Conservation (phyloP, 2,329 filamentous ascomycete species). For the Sphaerulina vaccinii region DNA sequence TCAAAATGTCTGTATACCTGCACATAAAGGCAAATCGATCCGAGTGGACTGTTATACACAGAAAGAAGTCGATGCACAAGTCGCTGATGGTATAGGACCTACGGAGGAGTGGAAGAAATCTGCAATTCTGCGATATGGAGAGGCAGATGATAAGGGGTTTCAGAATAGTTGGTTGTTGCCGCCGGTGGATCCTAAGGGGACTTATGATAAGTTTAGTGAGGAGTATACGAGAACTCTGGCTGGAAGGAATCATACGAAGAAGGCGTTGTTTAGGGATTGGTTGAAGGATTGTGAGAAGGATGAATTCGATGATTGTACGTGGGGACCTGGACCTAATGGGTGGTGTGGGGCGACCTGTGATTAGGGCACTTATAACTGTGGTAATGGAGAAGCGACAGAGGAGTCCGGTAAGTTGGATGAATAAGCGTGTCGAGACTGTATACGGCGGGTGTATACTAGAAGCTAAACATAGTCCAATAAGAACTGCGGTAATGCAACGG, state of each 20-base stretch:
- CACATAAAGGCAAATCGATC: neutral
- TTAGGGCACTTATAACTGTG: no score
- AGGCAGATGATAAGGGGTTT: neutral
- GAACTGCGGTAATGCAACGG: no score
- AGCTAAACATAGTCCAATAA: no score
- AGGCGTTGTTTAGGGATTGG: neutral
- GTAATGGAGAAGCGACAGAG: no score
- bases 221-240: conserved; percentile 6
- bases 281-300: neutral
- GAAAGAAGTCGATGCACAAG: neutral
- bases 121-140: conserved; percentile 1
- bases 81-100: neutral
- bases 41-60: neutral
- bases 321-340: no score
- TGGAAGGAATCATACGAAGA: conserved; percentile 6
- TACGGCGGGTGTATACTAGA: no score
- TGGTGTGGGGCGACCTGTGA: no score
- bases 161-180: neutral
- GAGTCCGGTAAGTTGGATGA: no score
- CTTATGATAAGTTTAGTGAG: conserved; percentile 5
- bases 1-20: neutral
- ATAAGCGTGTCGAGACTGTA: no score
- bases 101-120: conserved; percentile 1
- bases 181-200: neutral
- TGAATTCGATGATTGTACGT: neutral